Percentiles rank a stretch among this genome's conserved stretches.
Evolutionary conservation across 768 basidiomycete species (phyloP).

Genomic region (Naganishia kalamii): DNA sequence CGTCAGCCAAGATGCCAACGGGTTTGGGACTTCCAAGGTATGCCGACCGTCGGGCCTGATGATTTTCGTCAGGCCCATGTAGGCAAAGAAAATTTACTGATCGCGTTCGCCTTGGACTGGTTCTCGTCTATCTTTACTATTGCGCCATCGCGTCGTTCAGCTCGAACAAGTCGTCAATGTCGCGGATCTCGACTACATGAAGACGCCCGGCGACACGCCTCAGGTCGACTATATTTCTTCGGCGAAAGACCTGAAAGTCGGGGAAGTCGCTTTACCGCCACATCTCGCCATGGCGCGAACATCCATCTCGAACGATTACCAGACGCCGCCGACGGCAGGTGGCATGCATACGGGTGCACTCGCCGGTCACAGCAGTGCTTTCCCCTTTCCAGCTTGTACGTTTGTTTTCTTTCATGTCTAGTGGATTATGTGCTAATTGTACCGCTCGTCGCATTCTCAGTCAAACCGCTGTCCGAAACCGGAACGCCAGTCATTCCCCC

Average conservation of each 20-base stretch:
- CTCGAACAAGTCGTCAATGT: constrained; percentile 14
- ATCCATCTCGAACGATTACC: neutral
- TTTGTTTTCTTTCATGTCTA: neutral
- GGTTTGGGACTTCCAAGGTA: neutral
- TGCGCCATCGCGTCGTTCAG: neutral
- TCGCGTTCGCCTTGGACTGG: neutral
- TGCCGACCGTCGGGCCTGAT: neutral
- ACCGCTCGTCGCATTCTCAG: neutral
- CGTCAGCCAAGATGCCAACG: constrained; percentile 1
- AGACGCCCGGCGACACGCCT: neutral
- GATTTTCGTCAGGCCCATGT: neutral
- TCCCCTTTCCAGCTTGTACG: constrained; percentile 22
- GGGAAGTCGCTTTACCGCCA: constrained; percentile 12
- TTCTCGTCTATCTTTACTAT: neutral
- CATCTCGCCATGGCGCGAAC: neutral
- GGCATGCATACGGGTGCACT: constrained; percentile 1
- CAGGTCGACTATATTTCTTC: neutral
- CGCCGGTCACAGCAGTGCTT: neutral
- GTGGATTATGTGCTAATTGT: neutral
- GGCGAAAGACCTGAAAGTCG: neutral
- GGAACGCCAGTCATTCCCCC: constrained; percentile 1
- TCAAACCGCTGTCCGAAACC: constrained; percentile 17
- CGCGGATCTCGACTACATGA: constrained; percentile 14
- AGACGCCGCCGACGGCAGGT: constrained; percentile 6
- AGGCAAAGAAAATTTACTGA: neutral